Percentiles rank a stretch among this genome's conserved stretches.
phyloP scores from a whole-genome alignment of 2,329 filamentous ascomycete species.

The Neopestalotiopsis rosae region DNA sequence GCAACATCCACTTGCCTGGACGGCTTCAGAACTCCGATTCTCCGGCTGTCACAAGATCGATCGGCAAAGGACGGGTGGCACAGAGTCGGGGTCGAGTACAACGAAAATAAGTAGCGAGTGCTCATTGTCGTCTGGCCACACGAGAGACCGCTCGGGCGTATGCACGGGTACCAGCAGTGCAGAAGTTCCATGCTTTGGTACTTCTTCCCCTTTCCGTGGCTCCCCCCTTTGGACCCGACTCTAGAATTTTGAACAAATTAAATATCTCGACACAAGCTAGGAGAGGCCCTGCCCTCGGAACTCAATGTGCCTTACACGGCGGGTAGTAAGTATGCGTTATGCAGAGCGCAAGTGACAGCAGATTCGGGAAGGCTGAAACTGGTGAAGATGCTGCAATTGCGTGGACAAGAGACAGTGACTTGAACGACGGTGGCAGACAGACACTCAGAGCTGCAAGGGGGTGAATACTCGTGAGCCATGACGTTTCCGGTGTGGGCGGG shows the following conservation, averaged over 20 bases:
- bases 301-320: background rate
- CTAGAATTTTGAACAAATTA: background rate
- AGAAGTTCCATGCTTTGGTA: background rate
- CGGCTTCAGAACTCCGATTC: background rate
- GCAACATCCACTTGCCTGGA: background rate
- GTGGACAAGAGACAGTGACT: background rate
- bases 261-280: background rate
- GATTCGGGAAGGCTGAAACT: background rate
- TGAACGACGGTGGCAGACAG: background rate
- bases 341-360: too few relatives aligned
- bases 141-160: background rate
- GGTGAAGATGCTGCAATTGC: background rate
- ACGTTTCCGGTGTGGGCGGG: background rate
- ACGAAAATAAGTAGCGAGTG: background rate
- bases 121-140: background rate
- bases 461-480: background rate
- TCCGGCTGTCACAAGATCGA: background rate
- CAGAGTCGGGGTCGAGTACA: background rate
- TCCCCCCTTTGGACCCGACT: background rate
- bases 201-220: background rate
- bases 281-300: background rate
- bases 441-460: background rate
- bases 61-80: background rate
- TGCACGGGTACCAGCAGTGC: background rate
- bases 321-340: background rate